phyloP scores from a whole-genome alignment of 306 rosid genomes.

The Quillaja saponaria region DNA sequence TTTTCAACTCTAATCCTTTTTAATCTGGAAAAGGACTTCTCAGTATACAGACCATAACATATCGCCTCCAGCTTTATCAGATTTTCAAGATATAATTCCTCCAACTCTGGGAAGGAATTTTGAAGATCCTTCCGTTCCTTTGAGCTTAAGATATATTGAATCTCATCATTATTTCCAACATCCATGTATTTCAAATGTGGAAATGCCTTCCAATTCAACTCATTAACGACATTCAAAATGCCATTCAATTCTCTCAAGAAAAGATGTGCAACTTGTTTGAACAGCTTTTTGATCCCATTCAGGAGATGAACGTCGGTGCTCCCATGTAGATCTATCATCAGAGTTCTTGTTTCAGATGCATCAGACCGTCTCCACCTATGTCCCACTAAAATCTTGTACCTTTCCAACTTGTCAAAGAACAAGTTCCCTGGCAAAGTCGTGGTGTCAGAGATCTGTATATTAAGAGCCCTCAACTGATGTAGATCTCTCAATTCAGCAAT shows the following conservation, averaged over 20 bases:
- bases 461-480: conserved; percentile 26
- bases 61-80: conserved; percentile 3
- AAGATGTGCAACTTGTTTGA: conserved; percentile 37
- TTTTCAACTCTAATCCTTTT: conserved; percentile 24
- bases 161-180: conserved; percentile 7
- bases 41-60: conserved; percentile 22
- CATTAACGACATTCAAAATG: conserved; percentile 12
- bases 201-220: conserved; percentile 30
- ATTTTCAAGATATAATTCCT: conserved; percentile 25
- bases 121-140: not conserved
- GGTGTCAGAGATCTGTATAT: conserved; percentile 27
- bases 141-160: conserved; percentile 24
- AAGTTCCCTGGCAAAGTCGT: conserved; percentile 20
- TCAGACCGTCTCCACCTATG: conserved; percentile 21
- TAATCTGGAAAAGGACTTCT: conserved; percentile 30
- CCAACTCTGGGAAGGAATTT: conserved; percentile 27
- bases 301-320: conserved; percentile 26
- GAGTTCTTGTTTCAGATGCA: conserved; percentile 17
- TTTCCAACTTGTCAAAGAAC: conserved; percentile 20
- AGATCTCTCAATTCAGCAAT: conserved; percentile 36
- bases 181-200: conserved; percentile 34
- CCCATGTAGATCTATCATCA: conserved; percentile 30
- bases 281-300: conserved; percentile 29
- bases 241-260: conserved; percentile 24
- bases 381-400: conserved; percentile 43